These are phyloP conservation scores for Boletus calvinii DNA, from an alignment of 1,284 basidiomycete genomes.

Conservation along the genomic window DNA sequence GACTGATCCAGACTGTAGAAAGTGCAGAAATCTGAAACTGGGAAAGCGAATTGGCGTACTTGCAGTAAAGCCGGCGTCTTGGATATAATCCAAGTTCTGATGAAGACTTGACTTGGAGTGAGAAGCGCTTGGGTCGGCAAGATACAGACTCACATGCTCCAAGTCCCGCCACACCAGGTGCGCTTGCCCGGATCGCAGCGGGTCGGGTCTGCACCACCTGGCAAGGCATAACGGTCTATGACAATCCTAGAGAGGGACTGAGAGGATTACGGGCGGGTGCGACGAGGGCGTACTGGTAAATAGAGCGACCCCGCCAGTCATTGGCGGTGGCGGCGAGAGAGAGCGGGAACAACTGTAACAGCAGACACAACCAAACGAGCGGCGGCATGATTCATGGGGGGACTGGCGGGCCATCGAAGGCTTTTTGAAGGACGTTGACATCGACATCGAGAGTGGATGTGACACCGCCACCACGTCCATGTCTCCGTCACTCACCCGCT, in stretches of 20 bases:
- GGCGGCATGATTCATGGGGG: slow-evolving; percentile 6
- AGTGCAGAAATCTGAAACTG: not conserved
- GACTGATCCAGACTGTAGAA: slow-evolving; percentile 55
- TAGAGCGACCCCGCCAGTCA: slow-evolving; percentile 39
- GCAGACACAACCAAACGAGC: slow-evolving; percentile 1
- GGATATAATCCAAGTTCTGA: slow-evolving; percentile 73
- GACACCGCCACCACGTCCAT: not conserved
- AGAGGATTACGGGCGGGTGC: not conserved
- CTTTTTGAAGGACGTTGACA: too few species aligned
- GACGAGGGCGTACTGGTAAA: slow-evolving; percentile 34
- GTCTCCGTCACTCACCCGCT: slow-evolving; percentile 47
- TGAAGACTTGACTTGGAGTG: slow-evolving; percentile 42
- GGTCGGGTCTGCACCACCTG: slow-evolving; percentile 36
- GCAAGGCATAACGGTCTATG: slow-evolving; percentile 69
- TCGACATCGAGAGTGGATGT: too few species aligned
- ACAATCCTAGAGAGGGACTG: slow-evolving; percentile 40
- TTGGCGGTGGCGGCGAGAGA: slow-evolving; percentile 31
- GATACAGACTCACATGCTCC: slow-evolving; percentile 35
- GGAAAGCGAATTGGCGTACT: slow-evolving; percentile 2
- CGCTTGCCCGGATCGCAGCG: slow-evolving; percentile 50
- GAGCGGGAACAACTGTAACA: not conserved
- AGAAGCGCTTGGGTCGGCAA: not conserved
- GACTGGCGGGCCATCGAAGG: too few species aligned
- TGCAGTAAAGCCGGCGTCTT: slow-evolving; percentile 71
- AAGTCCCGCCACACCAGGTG: slow-evolving; percentile 73